phyloP scores from a whole-genome alignment of 345 rosid genomes.

The Lumnitzera racemosa region DNA sequence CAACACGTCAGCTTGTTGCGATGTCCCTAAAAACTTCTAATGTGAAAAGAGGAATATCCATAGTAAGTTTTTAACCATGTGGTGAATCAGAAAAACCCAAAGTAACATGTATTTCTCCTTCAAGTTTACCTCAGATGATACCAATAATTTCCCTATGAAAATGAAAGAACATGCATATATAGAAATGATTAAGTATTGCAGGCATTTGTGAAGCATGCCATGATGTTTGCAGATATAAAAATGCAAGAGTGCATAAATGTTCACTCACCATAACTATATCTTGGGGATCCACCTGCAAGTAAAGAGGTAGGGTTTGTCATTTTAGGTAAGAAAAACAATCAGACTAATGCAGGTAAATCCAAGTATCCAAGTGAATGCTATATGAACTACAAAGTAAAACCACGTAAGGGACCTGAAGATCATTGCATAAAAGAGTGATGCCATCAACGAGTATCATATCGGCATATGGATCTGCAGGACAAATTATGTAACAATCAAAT shows the following conservation, averaged over 20 bases:
- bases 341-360: neutral
- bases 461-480: slow-evolving; percentile 28
- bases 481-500: neutral
- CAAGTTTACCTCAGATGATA: too few relatives aligned
- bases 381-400: neutral
- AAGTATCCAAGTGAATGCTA: neutral
- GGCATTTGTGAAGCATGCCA: too few relatives aligned
- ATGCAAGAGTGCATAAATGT: neutral
- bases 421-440: slow-evolving; percentile 40
- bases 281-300: slow-evolving; percentile 93
- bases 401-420: slow-evolving; percentile 27
- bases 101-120: too few relatives aligned
- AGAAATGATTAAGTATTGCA: too few relatives aligned
- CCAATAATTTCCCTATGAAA: too few relatives aligned
- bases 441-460: slow-evolving; percentile 49
- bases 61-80: too few relatives aligned
- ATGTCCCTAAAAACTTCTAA: too few relatives aligned
- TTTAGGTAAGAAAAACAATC: neutral
- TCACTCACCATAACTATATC: slow-evolving; percentile 89
- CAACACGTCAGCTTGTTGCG: too few relatives aligned
- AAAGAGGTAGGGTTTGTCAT: slow-evolving; percentile 1
- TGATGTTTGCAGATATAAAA: too few relatives aligned
- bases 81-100: too few relatives aligned
- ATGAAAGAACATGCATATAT: too few relatives aligned
- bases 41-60: too few relatives aligned